These are phyloP conservation scores for Neobulgaria alba DNA, from an alignment of 2,329 filamentous ascomycete species.

Conservation along the genomic window DNA sequence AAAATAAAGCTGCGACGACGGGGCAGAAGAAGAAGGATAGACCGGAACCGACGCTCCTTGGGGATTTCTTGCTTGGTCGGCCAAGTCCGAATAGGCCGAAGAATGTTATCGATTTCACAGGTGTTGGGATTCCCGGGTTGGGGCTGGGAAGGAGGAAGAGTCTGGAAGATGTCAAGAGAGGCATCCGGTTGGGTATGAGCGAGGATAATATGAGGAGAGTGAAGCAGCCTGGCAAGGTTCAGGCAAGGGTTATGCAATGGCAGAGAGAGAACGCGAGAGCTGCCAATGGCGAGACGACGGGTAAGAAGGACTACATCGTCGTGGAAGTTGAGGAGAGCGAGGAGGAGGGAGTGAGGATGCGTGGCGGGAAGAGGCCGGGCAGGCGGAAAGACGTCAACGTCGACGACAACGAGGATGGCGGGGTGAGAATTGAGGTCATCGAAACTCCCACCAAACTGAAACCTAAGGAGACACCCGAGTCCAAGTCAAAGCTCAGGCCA, in stretches of 20 bases:
- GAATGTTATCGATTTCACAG: not conserved
- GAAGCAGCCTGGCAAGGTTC: slow-evolving; percentile 58
- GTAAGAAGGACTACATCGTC: slow-evolving; percentile 50
- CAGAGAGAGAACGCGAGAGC: slow-evolving; percentile 68
- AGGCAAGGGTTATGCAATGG: slow-evolving; percentile 75
- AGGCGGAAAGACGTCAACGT: slow-evolving; percentile 1
- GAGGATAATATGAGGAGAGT: slow-evolving; percentile 47
- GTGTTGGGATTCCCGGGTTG: not conserved
- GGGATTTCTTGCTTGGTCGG: slow-evolving; percentile 49
- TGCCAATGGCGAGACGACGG: slow-evolving; percentile 40
- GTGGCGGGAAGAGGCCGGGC: slow-evolving; percentile 1
- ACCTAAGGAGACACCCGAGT: slow-evolving; percentile 10
- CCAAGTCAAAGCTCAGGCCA: slow-evolving; percentile 19
- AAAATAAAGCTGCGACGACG: slow-evolving; percentile 21
- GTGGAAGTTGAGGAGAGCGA: slow-evolving; percentile 26
- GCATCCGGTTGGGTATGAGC: slow-evolving; percentile 34
- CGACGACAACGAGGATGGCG: not conserved
- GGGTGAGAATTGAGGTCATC: not conserved
- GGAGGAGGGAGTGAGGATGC: slow-evolving; percentile 35
- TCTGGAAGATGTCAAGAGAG: slow-evolving; percentile 45
- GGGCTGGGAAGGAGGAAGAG: slow-evolving; percentile 41
- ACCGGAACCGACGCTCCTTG: slow-evolving; percentile 40
- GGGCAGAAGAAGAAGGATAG: slow-evolving; percentile 15
- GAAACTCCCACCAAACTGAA: slow-evolving; percentile 27
- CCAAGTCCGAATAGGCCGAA: slow-evolving; percentile 41